phyloP scores from a whole-genome alignment of 495 filamentous ascomycete genomes.

The Pyrenula massariospora region DNA sequence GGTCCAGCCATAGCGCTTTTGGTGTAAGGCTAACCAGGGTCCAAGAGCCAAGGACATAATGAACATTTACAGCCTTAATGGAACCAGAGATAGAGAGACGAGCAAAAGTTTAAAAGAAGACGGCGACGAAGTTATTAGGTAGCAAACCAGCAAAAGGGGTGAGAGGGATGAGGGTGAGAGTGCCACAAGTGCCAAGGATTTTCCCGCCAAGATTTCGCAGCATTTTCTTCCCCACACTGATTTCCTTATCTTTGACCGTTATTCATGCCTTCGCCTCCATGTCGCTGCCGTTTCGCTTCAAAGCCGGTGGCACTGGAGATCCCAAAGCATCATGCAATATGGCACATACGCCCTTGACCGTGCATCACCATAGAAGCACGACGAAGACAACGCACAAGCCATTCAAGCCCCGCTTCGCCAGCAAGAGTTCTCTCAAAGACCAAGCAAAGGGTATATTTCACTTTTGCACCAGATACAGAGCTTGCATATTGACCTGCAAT shows the following conservation, averaged over 20 bases:
- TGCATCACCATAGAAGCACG: constrained; percentile 83
- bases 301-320: constrained; percentile 60
- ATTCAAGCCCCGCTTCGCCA: constrained; percentile 84
- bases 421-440: constrained; percentile 75
- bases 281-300: constrained; percentile 79
- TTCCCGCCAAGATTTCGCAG: background rate
- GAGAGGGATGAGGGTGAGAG: too few species aligned
- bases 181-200: background rate
- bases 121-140: too few species aligned
- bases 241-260: background rate
- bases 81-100: too few species aligned
- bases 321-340: constrained; percentile 22
- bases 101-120: too few species aligned
- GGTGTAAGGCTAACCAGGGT: too few species aligned
- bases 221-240: background rate
- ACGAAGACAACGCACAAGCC: constrained; percentile 76
- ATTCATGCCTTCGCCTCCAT: constrained; percentile 46
- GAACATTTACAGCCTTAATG: too few species aligned
- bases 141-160: too few species aligned
- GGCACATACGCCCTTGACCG: constrained; percentile 23
- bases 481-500: constrained; percentile 3
- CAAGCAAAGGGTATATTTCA: constrained; percentile 61
- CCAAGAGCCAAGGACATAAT: too few species aligned
- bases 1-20: too few species aligned
- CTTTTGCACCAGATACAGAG: background rate